phyloP scores from a whole-genome alignment of 192 early-diverging fungal species.

The Coemansia sp. region DNA sequence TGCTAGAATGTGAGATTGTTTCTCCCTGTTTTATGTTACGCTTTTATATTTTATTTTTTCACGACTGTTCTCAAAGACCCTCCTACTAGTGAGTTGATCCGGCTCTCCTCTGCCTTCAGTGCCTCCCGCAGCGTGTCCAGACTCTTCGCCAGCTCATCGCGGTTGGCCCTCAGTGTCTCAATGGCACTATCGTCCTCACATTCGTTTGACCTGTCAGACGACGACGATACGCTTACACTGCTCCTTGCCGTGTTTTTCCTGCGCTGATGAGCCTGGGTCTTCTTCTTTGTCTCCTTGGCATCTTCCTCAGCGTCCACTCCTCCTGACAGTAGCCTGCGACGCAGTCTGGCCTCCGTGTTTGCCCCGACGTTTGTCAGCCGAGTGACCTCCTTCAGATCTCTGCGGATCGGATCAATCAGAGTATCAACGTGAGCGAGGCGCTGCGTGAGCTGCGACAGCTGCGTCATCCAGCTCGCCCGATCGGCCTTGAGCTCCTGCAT shows the following conservation, averaged over 20 bases:
- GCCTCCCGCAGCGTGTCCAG: conserved; percentile 14
- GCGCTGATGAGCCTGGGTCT: background rate
- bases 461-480: conserved; percentile 15
- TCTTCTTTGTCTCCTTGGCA: background rate
- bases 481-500: conserved; percentile 26
- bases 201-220: background rate
- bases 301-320: background rate
- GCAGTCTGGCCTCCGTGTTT: conserved; percentile 7
- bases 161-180: background rate
- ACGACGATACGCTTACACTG: no score
- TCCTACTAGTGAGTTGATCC: background rate
- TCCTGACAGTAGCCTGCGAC: conserved; percentile 1
- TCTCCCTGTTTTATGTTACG: no score
- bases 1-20: no score
- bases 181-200: background rate
- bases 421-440: conserved; percentile 12
- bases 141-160: background rate
- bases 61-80: background rate
- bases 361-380: background rate
- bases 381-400: conserved; percentile 16
- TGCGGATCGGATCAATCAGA: conserved; percentile 17
- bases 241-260: background rate
- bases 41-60: conserved; percentile 4
- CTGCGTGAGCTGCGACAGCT: conserved; percentile 6
- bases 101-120: background rate